phyloP scores from a whole-genome alignment of 768 basidiomycete species.

The Tephrocybe sp. region DNA sequence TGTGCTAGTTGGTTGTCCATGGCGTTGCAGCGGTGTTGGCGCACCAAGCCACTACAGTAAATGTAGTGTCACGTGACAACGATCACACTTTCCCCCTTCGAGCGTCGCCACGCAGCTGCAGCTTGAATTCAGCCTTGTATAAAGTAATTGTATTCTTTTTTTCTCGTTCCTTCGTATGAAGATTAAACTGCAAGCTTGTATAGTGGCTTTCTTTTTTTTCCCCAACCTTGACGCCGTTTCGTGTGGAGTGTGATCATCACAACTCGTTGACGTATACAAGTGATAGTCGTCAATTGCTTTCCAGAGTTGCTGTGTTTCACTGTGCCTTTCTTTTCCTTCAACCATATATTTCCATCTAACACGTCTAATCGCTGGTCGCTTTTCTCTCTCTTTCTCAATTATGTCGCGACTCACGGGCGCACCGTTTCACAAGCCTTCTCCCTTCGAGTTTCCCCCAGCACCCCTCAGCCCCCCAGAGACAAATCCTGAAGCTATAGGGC shows the following conservation, averaged over 20 bases:
- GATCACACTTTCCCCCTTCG: background rate
- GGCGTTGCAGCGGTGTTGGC: background rate
- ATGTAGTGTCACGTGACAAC: constrained; percentile 8
- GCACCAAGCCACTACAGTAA: background rate
- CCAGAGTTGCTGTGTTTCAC: constrained; percentile 1
- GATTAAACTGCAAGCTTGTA: too few species aligned
- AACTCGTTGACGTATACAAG: constrained; percentile 3
- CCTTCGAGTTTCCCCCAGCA: constrained; percentile 43
- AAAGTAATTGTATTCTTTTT: background rate
- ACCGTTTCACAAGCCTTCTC: constrained; percentile 44
- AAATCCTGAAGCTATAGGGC: constrained; percentile 21
- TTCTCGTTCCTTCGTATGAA: background rate
- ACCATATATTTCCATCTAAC: background rate
- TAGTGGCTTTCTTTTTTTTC: too few species aligned
- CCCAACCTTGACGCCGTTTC: background rate
- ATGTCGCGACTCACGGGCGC: constrained; percentile 47
- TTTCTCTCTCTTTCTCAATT: constrained; percentile 8
- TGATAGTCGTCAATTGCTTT: constrained; percentile 11
- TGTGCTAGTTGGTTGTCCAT: constrained; percentile 74
- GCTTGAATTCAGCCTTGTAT: too few species aligned
- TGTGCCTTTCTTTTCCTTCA: background rate
- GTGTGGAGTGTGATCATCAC: constrained; percentile 9
- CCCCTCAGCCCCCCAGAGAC: constrained; percentile 45
- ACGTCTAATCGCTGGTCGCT: constrained; percentile 12
- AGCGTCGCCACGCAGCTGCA: too few species aligned